Evolutionary conservation across 2,329 filamentous ascomycete genomes (phyloP).

Genomic region (Fusarium robinianum): DNA sequence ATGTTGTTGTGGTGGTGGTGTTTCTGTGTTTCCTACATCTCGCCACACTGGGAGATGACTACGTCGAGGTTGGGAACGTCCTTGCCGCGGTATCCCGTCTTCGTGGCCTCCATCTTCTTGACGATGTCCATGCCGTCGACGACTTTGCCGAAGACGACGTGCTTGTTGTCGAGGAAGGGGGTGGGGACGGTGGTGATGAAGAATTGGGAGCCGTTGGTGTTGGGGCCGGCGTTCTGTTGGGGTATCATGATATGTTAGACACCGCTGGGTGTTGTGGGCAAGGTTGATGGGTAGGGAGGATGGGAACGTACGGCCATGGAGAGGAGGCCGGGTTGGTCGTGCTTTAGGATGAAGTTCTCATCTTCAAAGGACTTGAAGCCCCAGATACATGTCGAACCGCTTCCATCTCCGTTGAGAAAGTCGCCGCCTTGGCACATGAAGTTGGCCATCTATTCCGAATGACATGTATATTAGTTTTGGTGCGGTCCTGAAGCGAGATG

Average conservation of each 20-base stretch:
- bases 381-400: slow-evolving; percentile 86
- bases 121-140: slow-evolving; percentile 90
- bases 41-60: slow-evolving; percentile 82
- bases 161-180: slow-evolving; percentile 87
- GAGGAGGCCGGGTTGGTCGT: slow-evolving; percentile 78
- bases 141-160: slow-evolving; percentile 94
- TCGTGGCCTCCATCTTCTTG: slow-evolving; percentile 87
- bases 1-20: no score
- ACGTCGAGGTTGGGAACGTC: slow-evolving; percentile 88
- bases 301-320: slow-evolving; percentile 81
- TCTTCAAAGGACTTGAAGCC: slow-evolving; percentile 83
- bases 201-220: slow-evolving; percentile 95
- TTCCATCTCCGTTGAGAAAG: slow-evolving; percentile 91
- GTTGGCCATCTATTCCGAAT: slow-evolving; percentile 71
- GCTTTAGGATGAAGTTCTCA: slow-evolving; percentile 83
- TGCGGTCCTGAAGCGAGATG: slow-evolving; percentile 1
- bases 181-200: slow-evolving; percentile 93
- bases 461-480: slow-evolving; percentile 15
- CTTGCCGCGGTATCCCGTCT: slow-evolving; percentile 72
- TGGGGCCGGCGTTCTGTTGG: slow-evolving; percentile 79
- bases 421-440: slow-evolving; percentile 99
- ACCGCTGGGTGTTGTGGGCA: background rate
- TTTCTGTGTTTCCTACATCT: slow-evolving; percentile 84
- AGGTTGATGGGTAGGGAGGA: background rate
- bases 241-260: no score